These are phyloP conservation scores for Spatholobus suberectus DNA, from an alignment of 306 rosid genomes.

Conservation along the genomic window DNA sequence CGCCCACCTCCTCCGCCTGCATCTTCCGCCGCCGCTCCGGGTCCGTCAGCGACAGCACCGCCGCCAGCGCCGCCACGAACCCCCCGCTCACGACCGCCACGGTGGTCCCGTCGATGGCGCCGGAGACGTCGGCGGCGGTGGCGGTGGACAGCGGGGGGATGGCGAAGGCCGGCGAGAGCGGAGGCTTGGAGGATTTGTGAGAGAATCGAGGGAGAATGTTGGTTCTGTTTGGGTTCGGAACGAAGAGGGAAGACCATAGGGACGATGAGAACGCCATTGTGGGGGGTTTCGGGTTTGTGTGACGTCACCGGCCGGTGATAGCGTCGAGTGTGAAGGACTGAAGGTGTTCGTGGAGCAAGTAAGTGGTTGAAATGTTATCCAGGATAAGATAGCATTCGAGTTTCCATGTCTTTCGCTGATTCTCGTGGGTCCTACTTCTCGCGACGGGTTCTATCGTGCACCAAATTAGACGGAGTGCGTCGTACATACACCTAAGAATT, in stretches of 20 bases:
- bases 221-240: constrained; percentile 42
- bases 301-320: constrained; percentile 28
- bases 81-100: constrained; percentile 79
- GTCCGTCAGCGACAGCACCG: constrained; percentile 74
- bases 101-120: constrained; percentile 68
- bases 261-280: constrained; percentile 63
- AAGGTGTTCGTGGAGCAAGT: background rate
- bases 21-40: constrained; percentile 75
- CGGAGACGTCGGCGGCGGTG: constrained; percentile 59
- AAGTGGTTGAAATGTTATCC: constrained; percentile 40
- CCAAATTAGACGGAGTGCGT: too few relatives aligned
- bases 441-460: too few relatives aligned
- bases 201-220: constrained; percentile 38
- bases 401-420: constrained; percentile 37
- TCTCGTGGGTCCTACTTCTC: constrained; percentile 51
- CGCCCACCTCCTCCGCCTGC: constrained; percentile 97
- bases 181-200: constrained; percentile 36
- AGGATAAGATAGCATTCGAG: constrained; percentile 52
- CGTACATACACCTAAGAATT: too few relatives aligned
- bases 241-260: constrained; percentile 44
- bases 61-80: constrained; percentile 75
- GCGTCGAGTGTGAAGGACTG: background rate
- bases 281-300: background rate
- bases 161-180: constrained; percentile 52
- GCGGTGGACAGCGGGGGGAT: constrained; percentile 67